These are phyloP conservation scores for Ophiostoma quercus DNA, from an alignment of 2,329 filamentous ascomycete species.

Conservation along the genomic window DNA sequence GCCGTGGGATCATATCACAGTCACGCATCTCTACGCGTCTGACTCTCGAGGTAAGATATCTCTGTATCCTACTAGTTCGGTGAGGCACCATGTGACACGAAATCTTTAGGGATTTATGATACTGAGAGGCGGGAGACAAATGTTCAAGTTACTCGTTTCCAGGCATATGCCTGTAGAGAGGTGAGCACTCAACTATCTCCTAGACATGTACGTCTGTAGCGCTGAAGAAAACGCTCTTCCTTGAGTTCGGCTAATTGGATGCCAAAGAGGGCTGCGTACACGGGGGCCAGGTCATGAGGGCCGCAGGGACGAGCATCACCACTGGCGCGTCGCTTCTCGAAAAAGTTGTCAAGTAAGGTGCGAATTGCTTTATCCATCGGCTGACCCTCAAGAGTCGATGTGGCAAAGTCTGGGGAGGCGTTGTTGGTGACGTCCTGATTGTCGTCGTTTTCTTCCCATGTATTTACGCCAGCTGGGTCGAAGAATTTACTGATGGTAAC, in stretches of 20 bases:
- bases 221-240: background rate
- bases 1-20: no score
- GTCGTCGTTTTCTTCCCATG: background rate
- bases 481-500: background rate
- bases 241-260: background rate
- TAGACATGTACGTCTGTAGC: background rate
- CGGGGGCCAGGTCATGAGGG: background rate
- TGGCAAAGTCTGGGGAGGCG: background rate
- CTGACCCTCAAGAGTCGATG: background rate
- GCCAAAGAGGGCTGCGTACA: background rate
- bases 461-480: background rate
- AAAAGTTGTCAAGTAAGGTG: background rate
- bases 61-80: no score
- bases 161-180: background rate
- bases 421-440: background rate
- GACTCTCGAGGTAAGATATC: no score
- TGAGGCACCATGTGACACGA: no score
- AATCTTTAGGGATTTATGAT: no score
- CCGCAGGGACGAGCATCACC: background rate
- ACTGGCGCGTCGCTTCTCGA: conserved; percentile 6
- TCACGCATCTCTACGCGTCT: no score
- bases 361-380: background rate
- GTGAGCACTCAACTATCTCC: background rate
- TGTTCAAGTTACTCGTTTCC: no score
- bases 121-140: no score